phyloP scores from a whole-genome alignment of 2,329 filamentous ascomycete genomes.

The Verticillium zaregamsianum region DNA sequence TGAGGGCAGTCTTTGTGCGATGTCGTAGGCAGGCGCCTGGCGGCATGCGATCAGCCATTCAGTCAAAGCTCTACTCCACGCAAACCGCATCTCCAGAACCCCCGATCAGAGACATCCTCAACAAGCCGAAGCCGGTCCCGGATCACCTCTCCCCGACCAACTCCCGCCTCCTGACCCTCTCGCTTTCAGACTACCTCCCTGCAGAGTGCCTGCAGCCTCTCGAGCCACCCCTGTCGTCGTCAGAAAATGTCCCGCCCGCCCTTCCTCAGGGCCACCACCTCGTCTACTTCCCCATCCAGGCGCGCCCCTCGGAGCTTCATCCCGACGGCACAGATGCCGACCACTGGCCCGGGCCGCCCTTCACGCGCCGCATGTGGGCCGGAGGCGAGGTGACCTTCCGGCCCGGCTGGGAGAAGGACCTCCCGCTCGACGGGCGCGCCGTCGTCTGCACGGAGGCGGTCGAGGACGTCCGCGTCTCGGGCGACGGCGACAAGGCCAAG shows the following conservation, averaged over 20 bases:
- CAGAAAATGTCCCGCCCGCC: constrained; percentile 4
- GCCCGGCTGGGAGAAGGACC: constrained; percentile 16
- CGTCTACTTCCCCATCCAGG: constrained; percentile 77
- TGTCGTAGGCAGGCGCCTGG: background rate
- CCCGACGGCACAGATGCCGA: constrained; percentile 80
- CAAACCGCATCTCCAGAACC: background rate
- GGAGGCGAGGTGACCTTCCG: constrained; percentile 66
- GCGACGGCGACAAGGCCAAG: constrained; percentile 28
- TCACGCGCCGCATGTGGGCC: constrained; percentile 80
- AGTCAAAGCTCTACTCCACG: background rate
- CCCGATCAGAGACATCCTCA: constrained; percentile 2
- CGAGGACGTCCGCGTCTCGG: constrained; percentile 29
- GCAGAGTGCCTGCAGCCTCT: constrained; percentile 15
- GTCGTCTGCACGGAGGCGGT: constrained; percentile 44
- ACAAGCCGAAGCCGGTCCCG: constrained; percentile 27
- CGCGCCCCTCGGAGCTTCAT: constrained; percentile 58
- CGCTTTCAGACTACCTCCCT: constrained; percentile 53
- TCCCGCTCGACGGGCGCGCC: constrained; percentile 34
- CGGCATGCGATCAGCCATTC: background rate
- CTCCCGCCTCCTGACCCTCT: constrained; percentile 61
- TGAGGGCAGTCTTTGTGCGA: background rate
- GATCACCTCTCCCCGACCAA: constrained; percentile 52
- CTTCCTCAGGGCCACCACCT: constrained; percentile 73
- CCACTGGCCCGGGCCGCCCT: constrained; percentile 70
- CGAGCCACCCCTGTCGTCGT: constrained; percentile 3